Evolutionary conservation across 768 basidiomycete species (phyloP), one percentile per base, ranked within the genome.

Genomic region (Chlorophyllum brunneum): DNA sequence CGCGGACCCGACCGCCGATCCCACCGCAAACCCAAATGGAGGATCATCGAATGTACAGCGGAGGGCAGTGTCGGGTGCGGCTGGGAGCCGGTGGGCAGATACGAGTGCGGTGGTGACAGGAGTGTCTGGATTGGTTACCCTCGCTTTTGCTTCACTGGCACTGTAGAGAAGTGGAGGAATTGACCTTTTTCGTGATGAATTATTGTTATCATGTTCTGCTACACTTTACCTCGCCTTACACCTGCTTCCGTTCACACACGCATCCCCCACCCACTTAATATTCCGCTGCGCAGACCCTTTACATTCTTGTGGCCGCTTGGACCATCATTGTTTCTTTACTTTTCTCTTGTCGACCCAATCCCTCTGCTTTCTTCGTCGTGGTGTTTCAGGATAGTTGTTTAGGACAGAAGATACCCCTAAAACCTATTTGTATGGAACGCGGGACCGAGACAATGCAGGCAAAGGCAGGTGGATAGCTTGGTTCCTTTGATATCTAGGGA

Each of bases 31-130:
- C n/a, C n/a, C n/a, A n/a, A n/a, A n/a, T n/a, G n/a, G n/a, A n/a
- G n/a, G n/a, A n/a, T 47, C 49, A 6, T 57, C 63, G 11, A 61
- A 54, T 20, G 31, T 52, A 55, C 51, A 56, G 55, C 29, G 51
- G 63, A 63, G 43, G 63, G 65, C 16, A 59, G 61, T 51, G 51
- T 59, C 67, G 43, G 57, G 59, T 51, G 64, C 64, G 24, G 65
- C 58, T 48, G 64, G 61, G 47, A 63, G 60, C 30, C 49, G 58
- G 22, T 59, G 60, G 42, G 50, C 60, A 15, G 61, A 57, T 22
- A 59, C n/a, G n/a, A n/a, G 65, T 54, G 43, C 60, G 51, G 48
- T 60, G 42, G 56, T 64, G 33, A 40, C 61, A 49, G 65, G 61
- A 7, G 66, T 61, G n/a, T 61, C 61, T 24, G 67, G 65, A 26